A percentile compares a stretch with the other conserved stretches of the same genome.
These are phyloP conservation scores for Yarrowia divulgata DNA, from an alignment of 805 yeast species.

Conservation along the genomic window DNA sequence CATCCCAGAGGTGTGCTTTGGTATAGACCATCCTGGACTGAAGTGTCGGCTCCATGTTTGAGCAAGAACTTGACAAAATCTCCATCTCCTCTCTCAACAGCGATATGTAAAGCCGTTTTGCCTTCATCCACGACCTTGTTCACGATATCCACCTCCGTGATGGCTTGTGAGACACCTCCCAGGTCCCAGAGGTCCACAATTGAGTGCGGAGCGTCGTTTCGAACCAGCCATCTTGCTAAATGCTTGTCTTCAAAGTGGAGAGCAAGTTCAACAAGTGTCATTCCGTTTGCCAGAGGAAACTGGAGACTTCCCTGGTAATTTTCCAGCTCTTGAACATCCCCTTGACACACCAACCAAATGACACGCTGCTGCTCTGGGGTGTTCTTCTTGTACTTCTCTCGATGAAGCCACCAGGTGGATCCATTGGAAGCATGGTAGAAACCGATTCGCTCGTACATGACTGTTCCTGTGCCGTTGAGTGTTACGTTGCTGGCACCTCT, in stretches of 20 bases:
- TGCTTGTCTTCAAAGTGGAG: constrained; percentile 2
- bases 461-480: constrained; percentile 22
- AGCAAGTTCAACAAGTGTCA: constrained; percentile 11
- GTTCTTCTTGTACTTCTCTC: constrained; percentile 11
- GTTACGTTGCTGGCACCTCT: background rate
- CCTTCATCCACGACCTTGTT: constrained; percentile 18
- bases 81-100: constrained; percentile 31
- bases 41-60: background rate
- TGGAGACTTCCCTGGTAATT: background rate
- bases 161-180: constrained; percentile 2
- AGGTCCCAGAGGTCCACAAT: constrained; percentile 26
- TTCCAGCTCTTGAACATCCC: background rate
- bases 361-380: background rate
- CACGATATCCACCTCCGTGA: background rate
- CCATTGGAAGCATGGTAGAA: constrained; percentile 24
- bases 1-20: constrained; percentile 16
- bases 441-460: constrained; percentile 15
- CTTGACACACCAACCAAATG: constrained; percentile 22
- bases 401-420: constrained; percentile 23
- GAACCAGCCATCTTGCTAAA: constrained; percentile 12
- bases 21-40: background rate
- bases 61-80: constrained; percentile 22
- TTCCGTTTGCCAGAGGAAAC: constrained; percentile 2
- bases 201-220: constrained; percentile 27
- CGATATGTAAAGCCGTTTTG: constrained; percentile 14